These are phyloP conservation scores for Picea sitchensis DNA, from an alignment of 75 land plant species.

Conservation along the genomic window DNA sequence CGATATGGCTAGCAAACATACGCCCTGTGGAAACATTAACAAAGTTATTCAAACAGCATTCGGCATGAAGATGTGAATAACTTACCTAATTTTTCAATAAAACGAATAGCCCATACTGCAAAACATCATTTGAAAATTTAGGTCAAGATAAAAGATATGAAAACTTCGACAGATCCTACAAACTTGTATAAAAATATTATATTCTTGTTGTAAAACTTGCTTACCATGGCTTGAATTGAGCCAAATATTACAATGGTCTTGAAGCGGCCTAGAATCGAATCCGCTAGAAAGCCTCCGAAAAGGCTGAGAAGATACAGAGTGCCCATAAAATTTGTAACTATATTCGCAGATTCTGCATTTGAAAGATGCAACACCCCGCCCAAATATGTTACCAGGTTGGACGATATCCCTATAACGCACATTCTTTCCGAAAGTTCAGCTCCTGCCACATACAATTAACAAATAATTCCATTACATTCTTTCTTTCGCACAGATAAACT, in stretches of 20 bases:
- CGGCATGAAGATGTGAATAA: background rate
- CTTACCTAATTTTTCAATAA: no score
- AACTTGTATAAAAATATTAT: no score
- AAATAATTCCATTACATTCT: no score
- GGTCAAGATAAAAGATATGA: no score
- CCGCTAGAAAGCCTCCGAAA: constrained; percentile 72
- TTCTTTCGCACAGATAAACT: no score
- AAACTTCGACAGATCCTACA: no score
- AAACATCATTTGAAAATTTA: no score
- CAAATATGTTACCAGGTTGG: constrained; percentile 68
- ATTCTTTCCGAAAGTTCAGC: constrained; percentile 53
- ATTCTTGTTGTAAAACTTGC: background rate
- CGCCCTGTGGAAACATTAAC: constrained; percentile 44
- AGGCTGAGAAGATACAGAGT: constrained; percentile 60
- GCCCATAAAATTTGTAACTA: constrained; percentile 76
- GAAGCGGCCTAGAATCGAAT: constrained; percentile 70
- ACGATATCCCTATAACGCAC: constrained; percentile 56
- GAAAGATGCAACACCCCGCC: constrained; percentile 52
- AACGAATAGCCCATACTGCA: no score
- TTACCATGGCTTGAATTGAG: constrained; percentile 61
- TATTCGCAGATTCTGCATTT: constrained; percentile 56
- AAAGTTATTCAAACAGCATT: background rate
- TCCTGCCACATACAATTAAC: constrained; percentile 18
- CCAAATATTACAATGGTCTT: constrained; percentile 57
- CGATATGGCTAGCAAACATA: constrained; percentile 48